A percentile compares a stretch with the other conserved stretches of the same genome.
Conservation (phyloP, 1,284 basidiomycete species). For the Mycena sp. region DNA sequence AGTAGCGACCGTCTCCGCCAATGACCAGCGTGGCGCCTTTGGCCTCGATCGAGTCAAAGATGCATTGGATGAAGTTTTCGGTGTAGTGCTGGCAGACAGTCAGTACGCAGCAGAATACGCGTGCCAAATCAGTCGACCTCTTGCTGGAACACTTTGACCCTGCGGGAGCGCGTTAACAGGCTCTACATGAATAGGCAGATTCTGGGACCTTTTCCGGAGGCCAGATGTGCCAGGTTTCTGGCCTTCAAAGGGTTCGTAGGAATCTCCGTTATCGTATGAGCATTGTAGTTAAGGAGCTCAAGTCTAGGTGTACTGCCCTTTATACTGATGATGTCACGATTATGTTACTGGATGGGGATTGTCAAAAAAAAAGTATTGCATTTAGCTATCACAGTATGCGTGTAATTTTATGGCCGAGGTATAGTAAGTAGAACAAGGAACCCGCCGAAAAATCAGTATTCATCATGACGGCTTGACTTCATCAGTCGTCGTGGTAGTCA, state of each 20-base stretch:
- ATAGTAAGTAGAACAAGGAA: not conserved
- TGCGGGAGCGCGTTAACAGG: slow-evolving; percentile 42
- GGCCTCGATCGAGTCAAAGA: slow-evolving; percentile 89
- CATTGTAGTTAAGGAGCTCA: slow-evolving; percentile 46
- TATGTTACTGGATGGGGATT: not conserved
- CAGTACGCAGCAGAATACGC: slow-evolving; percentile 25
- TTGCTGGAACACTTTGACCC: slow-evolving; percentile 94
- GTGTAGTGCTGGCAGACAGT: slow-evolving; percentile 83
- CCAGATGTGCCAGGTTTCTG: slow-evolving; percentile 97
- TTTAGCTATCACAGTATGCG: too few species aligned
- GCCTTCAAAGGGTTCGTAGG: slow-evolving; percentile 84
- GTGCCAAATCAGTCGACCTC: slow-evolving; percentile 59
- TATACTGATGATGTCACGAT: slow-evolving; percentile 11
- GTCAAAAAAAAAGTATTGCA: too few species aligned
- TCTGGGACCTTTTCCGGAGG: slow-evolving; percentile 82
- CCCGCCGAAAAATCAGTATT: not conserved
- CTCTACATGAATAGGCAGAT: not conserved
- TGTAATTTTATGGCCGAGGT: not conserved
- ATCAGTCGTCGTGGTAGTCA: not conserved
- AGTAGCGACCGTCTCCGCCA: slow-evolving; percentile 97
- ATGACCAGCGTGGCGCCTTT: slow-evolving; percentile 91
- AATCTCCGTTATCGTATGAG: slow-evolving; percentile 65
- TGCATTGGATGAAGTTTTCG: slow-evolving; percentile 98
- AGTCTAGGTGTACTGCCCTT: too few species aligned
- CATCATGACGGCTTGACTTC: slow-evolving; percentile 1